Conservation (phyloP, 352 stramenopile genomes). For the Globisporangium ultimum region DNA sequence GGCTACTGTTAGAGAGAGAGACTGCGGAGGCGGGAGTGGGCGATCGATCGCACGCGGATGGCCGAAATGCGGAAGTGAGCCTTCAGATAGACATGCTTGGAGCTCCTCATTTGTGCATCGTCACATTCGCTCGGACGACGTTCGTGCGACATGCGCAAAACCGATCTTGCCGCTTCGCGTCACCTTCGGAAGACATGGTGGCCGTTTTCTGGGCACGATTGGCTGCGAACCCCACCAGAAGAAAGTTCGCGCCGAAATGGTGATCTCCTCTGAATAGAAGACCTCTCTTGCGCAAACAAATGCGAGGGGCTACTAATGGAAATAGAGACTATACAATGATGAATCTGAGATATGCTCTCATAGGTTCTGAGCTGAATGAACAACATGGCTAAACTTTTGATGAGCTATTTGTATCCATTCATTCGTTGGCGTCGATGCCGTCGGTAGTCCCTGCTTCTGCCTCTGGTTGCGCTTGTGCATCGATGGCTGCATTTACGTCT, state of each 20-base stretch:
- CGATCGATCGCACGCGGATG: background rate
- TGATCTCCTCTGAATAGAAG: slow-evolving; percentile 5
- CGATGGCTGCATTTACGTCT: slow-evolving; percentile 11
- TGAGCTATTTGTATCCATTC: too few relatives aligned
- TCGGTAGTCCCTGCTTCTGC: background rate
- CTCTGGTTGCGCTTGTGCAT: background rate
- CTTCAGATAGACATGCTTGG: too few relatives aligned
- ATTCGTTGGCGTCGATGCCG: too few relatives aligned
- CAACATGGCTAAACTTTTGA: background rate
- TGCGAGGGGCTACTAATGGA: background rate
- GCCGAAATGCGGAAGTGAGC: slow-evolving; percentile 10
- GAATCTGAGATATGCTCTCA: background rate
- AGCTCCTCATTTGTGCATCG: slow-evolving; percentile 2
- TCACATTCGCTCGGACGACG: slow-evolving; percentile 6
- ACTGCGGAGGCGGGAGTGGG: background rate
- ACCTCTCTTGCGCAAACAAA: slow-evolving; percentile 9
- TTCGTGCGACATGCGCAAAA: slow-evolving; percentile 2
- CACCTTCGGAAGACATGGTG: background rate
- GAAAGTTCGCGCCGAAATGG: slow-evolving; percentile 11
- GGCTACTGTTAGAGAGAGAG: background rate
- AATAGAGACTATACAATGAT: background rate
- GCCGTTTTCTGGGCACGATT: background rate
- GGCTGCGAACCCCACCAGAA: slow-evolving; percentile 1
- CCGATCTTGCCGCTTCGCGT: background rate
- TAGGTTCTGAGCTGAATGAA: background rate